Percentiles rank a stretch among this genome's conserved stretches.
These are phyloP conservation scores for Paecilomyces niveus DNA, from an alignment of 2,329 filamentous ascomycete species.

Conservation along the genomic window DNA sequence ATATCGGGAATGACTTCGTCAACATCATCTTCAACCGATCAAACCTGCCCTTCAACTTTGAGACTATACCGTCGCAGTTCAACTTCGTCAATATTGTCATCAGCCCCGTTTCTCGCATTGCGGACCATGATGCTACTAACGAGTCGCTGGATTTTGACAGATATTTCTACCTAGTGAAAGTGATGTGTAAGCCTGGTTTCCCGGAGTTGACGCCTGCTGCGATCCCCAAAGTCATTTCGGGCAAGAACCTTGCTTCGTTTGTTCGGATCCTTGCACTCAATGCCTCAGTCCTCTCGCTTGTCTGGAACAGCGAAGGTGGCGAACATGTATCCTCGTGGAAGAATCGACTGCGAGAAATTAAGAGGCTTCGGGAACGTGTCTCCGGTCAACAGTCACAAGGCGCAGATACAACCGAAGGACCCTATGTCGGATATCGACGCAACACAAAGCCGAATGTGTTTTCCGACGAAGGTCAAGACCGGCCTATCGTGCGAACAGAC, in stretches of 20 bases:
- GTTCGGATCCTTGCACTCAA: conserved; percentile 86
- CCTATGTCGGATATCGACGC: conserved; percentile 25
- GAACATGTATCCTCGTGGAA: conserved; percentile 89
- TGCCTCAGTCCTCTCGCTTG: conserved; percentile 83
- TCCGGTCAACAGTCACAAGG: conserved; percentile 21
- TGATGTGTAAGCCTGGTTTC: conserved; percentile 81
- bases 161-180: conserved; percentile 78
- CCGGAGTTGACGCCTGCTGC: conserved; percentile 87
- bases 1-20: conserved; percentile 96
- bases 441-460: conserved; percentile 33
- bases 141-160: conserved; percentile 23
- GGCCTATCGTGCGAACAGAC: conserved; percentile 26
- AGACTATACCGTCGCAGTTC: conserved; percentile 90
- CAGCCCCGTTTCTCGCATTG: conserved; percentile 58
- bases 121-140: conserved; percentile 26
- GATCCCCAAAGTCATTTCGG: conserved; percentile 79
- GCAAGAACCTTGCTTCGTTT: conserved; percentile 74
- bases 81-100: conserved; percentile 98
- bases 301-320: conserved; percentile 70
- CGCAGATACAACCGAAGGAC: conserved; percentile 22
- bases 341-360: conserved; percentile 76
- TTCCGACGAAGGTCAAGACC: conserved; percentile 27
- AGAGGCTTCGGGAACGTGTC: conserved; percentile 61
- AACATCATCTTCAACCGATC: conserved; percentile 98
- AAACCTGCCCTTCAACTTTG: conserved; percentile 77